Conservation (phyloP, 495 filamentous ascomycete species). For the Tricharina praecox region DNA sequence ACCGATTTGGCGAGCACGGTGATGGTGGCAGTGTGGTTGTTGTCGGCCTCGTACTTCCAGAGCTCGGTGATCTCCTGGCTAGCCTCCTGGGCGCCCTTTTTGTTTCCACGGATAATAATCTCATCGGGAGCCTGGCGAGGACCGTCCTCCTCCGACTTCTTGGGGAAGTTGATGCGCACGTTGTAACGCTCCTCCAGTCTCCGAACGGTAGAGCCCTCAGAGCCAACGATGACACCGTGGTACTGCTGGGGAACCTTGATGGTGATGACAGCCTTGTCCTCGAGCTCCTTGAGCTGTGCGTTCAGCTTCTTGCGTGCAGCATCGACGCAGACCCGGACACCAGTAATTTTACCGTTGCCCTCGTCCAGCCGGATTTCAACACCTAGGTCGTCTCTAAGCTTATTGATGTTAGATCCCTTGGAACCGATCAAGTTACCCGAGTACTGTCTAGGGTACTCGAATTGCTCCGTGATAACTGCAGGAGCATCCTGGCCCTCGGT, state of each 20-base stretch:
- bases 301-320: constrained; percentile 36
- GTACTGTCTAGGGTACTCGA: constrained; percentile 87
- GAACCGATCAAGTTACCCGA: constrained; percentile 87
- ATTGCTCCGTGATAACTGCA: constrained; percentile 54
- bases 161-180: constrained; percentile 87
- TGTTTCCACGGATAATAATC: constrained; percentile 77
- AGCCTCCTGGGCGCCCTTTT: constrained; percentile 75
- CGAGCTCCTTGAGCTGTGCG: constrained; percentile 29
- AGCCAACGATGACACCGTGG: constrained; percentile 24
- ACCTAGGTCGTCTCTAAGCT: constrained; percentile 89
- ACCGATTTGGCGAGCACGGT: constrained; percentile 76
- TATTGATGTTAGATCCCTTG: constrained; percentile 81
- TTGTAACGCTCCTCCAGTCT: constrained; percentile 47
- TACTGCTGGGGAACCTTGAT: constrained; percentile 21
- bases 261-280: constrained; percentile 22
- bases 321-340: constrained; percentile 53
- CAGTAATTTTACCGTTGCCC: constrained; percentile 44
- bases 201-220: constrained; percentile 22
- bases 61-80: constrained; percentile 76
- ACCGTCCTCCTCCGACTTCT: constrained; percentile 53
- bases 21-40: constrained; percentile 59
- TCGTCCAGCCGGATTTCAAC: constrained; percentile 88
- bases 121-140: constrained; percentile 74
- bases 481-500: constrained; percentile 77
- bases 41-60: constrained; percentile 71